These are phyloP conservation scores for Halophytophthora polymorphica DNA, from an alignment of 352 stramenopile genomes.

Conservation along the genomic window DNA sequence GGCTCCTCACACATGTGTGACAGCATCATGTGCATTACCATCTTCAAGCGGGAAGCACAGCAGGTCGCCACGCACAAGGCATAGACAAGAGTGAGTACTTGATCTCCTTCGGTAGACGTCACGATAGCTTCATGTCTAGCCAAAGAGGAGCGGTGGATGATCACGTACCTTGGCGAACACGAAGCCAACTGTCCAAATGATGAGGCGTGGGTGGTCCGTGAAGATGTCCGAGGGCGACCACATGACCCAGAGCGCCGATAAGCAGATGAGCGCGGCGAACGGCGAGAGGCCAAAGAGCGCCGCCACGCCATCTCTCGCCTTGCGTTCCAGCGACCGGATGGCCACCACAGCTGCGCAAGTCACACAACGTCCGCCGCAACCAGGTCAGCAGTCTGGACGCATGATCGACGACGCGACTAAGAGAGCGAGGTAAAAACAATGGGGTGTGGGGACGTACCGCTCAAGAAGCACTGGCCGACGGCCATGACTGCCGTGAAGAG, in stretches of 20 bases:
- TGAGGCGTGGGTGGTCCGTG: conserved; percentile 71
- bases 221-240: conserved; percentile 85
- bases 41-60: conserved; percentile 30
- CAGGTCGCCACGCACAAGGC: not conserved
- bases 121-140: too few species aligned
- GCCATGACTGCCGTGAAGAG: conserved; percentile 63
- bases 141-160: not conserved
- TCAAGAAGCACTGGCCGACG: conserved; percentile 72
- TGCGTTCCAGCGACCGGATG: conserved; percentile 61
- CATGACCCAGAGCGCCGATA: conserved; percentile 73
- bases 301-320: conserved; percentile 52
- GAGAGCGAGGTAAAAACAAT: not conserved
- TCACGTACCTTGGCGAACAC: conserved; percentile 72
- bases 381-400: too few species aligned
- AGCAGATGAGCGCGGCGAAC: conserved; percentile 59
- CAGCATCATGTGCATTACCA: conserved; percentile 90
- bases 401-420: too few species aligned
- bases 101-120: not conserved
- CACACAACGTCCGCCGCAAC: conserved; percentile 3
- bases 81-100: not conserved
- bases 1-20: conserved; percentile 85
- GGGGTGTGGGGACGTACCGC: conserved; percentile 30
- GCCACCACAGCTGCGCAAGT: conserved; percentile 49
- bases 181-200: conserved; percentile 83
- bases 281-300: conserved; percentile 63